Base-by-base conservation (phyloP, 2,329 filamentous ascomycete genomes). In the Trichophyton benhamiae region DNA sequence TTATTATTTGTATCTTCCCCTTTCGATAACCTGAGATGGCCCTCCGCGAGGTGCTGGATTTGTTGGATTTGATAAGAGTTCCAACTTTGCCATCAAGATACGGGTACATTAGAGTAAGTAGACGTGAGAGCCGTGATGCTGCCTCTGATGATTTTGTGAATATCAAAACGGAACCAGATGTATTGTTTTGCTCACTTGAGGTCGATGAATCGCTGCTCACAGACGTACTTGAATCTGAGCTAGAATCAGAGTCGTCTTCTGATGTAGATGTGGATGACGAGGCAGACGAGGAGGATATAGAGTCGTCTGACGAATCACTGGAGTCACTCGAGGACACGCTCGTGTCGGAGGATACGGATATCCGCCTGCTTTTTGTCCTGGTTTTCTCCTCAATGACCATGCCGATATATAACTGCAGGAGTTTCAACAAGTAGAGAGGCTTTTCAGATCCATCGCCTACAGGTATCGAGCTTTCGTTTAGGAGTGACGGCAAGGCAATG, bases 121-220 rank as follows among this genome's bases (percentile, higher is more conserved):
- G 83, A 20, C 89, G 87, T 0, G 88, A 85, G n/a, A 97, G 82
- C 62, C 94, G 87, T n/a, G 88, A 81, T 0, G 92, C 89, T 17
- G 87, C 84, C 72, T 96, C 91, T 71, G 92, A 96, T 62, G 89
- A 95, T 68, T 90, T 90, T 55, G 91, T 91, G 72, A 97, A 97
- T 66, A 97, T 85, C 41, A 97, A 80, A 9, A 87, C 83, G 3
- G 71, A 71, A 20, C 15, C 13, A 3, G 67, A 57, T 2, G 76
- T 77, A 33, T 38, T 38, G 11, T 78, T 75, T 20, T 20, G 52
- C 17, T 72, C 66, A 64, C 75, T 70, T 11, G 60, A 61, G 22
- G 66, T 61, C 0, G 68, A 67, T 20, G 66, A 66, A 2, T 22
- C 11, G 22, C 22, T 27, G 11, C 27, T 61, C 22, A 36, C 52